phyloP scores from a whole-genome alignment of 2,329 filamentous ascomycete genomes.

The Calonectria honghensis region DNA sequence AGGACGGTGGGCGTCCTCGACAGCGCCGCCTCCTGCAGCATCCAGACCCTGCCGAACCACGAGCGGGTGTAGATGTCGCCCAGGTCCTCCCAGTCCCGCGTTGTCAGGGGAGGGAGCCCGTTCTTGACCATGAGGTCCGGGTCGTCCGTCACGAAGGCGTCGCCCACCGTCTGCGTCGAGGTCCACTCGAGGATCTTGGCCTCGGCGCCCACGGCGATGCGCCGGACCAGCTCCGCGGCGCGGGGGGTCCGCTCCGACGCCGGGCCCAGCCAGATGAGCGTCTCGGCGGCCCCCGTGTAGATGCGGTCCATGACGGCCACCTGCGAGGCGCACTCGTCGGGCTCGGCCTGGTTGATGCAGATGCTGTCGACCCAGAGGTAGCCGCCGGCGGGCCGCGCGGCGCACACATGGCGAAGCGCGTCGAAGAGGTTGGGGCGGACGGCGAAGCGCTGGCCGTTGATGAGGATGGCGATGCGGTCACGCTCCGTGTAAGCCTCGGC shows the following conservation, averaged over 20 bases:
- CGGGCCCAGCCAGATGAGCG: conserved; percentile 51
- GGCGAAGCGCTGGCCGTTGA: conserved; percentile 43
- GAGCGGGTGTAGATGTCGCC: conserved; percentile 45
- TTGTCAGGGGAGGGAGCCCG: conserved; percentile 45
- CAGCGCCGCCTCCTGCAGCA: conserved; percentile 55
- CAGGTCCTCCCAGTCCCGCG: conserved; percentile 43
- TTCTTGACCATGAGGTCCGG: conserved; percentile 40
- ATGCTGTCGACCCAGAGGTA: conserved; percentile 53
- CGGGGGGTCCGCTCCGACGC: conserved; percentile 32
- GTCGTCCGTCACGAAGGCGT: conserved; percentile 47
- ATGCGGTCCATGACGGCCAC: conserved; percentile 51
- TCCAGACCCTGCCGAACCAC: conserved; percentile 57
- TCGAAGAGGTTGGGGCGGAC: conserved; percentile 45
- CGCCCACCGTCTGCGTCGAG: conserved; percentile 38
- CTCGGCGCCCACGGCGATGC: conserved; percentile 40
- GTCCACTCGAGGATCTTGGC: conserved; percentile 44
- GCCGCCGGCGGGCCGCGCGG: conserved; percentile 41
- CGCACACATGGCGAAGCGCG: conserved; percentile 40
- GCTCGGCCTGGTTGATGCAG: conserved; percentile 51
- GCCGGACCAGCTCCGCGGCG: conserved; percentile 37
- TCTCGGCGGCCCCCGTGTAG: conserved; percentile 47
- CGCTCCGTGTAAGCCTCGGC: conserved; percentile 13
- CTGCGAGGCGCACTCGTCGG: conserved; percentile 45
- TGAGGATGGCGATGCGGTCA: conserved; percentile 31
- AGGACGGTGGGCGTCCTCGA: conserved; percentile 47